A percentile compares a stretch with the other conserved stretches of the same genome.
Evolutionary conservation across 2,329 filamentous ascomycete genomes (phyloP).

Genomic region (Blastomyces percursus): DNA sequence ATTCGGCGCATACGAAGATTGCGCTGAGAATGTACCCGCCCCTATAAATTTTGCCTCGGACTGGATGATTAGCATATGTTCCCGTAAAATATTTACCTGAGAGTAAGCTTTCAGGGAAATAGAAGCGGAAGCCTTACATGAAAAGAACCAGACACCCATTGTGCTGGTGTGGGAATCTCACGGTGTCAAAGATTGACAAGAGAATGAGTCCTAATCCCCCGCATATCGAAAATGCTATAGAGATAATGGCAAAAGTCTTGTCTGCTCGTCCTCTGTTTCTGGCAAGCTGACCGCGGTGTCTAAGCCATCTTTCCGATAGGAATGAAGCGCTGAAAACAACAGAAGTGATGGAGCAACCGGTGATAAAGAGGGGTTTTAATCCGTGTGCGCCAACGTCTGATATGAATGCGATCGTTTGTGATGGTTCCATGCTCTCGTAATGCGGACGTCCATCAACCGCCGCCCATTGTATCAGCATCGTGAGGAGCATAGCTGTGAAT

Average conservation of each 20-base stretch:
- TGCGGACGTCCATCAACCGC: conserved; percentile 40
- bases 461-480: conserved; percentile 48
- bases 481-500: conserved; percentile 44
- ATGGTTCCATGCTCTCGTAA: conserved; percentile 41
- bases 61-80: neutral
- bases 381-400: conserved; percentile 48
- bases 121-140: conserved; percentile 40
- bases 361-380: conserved; percentile 53
- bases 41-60: conserved; percentile 16
- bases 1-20: conserved; percentile 82
- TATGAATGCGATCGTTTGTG: conserved; percentile 44
- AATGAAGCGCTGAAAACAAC: conserved; percentile 74
- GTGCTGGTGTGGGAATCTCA: conserved; percentile 56
- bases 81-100: neutral
- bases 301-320: conserved; percentile 69
- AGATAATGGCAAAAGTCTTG: conserved; percentile 29
- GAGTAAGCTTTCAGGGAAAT: neutral
- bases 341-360: conserved; percentile 52
- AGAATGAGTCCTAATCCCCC: conserved; percentile 74
- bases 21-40: conserved; percentile 74
- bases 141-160: conserved; percentile 71
- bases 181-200: conserved; percentile 75
- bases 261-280: conserved; percentile 49
- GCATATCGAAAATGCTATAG: conserved; percentile 52
- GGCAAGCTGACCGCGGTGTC: conserved; percentile 67